Conservation (phyloP, 2,329 filamentous ascomycete species). For the Fusarium fujikuroi region DNA sequence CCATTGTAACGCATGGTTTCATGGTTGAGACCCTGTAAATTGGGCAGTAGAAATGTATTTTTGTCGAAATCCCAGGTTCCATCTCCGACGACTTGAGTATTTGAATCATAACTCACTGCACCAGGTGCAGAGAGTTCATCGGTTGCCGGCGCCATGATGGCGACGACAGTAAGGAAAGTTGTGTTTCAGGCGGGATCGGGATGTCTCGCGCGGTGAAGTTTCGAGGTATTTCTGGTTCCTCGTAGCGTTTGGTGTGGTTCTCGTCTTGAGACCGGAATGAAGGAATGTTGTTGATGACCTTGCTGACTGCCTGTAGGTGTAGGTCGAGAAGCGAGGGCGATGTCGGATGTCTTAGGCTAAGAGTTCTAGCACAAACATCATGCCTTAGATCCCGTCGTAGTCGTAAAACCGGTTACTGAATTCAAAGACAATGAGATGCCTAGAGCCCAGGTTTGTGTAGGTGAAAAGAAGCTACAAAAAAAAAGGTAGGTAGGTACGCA, state of each 20-base stretch:
- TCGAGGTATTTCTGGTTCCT: not conserved
- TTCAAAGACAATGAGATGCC: not conserved
- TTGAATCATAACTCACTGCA: conserved; percentile 76
- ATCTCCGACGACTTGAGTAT: conserved; percentile 81
- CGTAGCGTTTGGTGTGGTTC: not conserved
- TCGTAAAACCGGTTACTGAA: conserved; percentile 5
- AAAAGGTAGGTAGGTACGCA: conserved; percentile 7
- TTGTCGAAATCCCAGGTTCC: conserved; percentile 84
- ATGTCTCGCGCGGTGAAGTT: conserved; percentile 13
- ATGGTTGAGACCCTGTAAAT: conserved; percentile 79
- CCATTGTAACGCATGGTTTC: conserved; percentile 88
- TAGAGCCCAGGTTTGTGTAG: conserved; percentile 4
- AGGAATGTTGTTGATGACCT: conserved; percentile 27
- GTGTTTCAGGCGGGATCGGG: conserved; percentile 37
- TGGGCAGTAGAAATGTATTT: conserved; percentile 82
- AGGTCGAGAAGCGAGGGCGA: conserved; percentile 11
- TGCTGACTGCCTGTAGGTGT: not conserved
- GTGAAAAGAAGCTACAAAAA: conserved; percentile 13
- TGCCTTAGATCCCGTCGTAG: not conserved
- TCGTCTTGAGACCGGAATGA: conserved; percentile 28
- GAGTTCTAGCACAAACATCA: conserved; percentile 20
- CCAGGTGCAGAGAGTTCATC: conserved; percentile 75
- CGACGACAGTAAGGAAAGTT: conserved; percentile 49
- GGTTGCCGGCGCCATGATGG: conserved; percentile 69
- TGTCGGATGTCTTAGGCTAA: conserved; percentile 34